These are phyloP conservation scores for Endoconidiophora polonica DNA, from an alignment of 2,329 filamentous ascomycete genomes.

Conservation along the genomic window DNA sequence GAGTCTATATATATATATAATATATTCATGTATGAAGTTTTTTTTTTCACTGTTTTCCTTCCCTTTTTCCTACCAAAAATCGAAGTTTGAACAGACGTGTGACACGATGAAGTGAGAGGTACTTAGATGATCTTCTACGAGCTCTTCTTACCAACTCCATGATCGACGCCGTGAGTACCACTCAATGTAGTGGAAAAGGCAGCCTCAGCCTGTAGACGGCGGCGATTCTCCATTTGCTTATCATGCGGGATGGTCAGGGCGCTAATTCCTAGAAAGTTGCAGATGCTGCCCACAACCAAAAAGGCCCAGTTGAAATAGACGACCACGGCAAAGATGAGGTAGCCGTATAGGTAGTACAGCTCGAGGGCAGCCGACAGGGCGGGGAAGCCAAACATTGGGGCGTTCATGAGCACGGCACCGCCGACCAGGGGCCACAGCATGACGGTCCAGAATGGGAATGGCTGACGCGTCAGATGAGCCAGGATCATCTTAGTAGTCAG, in stretches of 20 bases:
- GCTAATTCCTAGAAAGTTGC: conserved; percentile 81
- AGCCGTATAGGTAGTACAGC: conserved; percentile 65
- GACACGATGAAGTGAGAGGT: too few species aligned
- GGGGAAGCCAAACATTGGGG: conserved; percentile 59
- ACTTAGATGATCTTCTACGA: conserved; percentile 3
- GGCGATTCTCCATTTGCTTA: conserved; percentile 40
- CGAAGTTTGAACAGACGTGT: background rate
- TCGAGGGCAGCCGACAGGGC: conserved; percentile 50
- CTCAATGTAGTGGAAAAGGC: conserved; percentile 12
- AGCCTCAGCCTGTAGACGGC: conserved; percentile 10
- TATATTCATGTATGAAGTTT: background rate
- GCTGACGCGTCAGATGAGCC: conserved; percentile 79
- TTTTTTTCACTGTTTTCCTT: background rate
- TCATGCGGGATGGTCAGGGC: conserved; percentile 68
- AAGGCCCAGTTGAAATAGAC: conserved; percentile 90
- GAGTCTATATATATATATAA: conserved; percentile 2
- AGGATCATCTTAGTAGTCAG: conserved; percentile 99
- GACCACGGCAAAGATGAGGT: conserved; percentile 67
- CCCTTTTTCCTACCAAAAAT: too few species aligned
- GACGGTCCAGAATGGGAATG: conserved; percentile 92
- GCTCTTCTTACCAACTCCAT: conserved; percentile 13
- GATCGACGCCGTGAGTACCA: conserved; percentile 12
- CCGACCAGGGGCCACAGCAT: conserved; percentile 76
- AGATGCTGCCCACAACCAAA: conserved; percentile 80
- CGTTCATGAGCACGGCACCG: conserved; percentile 67